phyloP scores from a whole-genome alignment of 306 rosid species.

The Gynostemma pentaphyllum region DNA sequence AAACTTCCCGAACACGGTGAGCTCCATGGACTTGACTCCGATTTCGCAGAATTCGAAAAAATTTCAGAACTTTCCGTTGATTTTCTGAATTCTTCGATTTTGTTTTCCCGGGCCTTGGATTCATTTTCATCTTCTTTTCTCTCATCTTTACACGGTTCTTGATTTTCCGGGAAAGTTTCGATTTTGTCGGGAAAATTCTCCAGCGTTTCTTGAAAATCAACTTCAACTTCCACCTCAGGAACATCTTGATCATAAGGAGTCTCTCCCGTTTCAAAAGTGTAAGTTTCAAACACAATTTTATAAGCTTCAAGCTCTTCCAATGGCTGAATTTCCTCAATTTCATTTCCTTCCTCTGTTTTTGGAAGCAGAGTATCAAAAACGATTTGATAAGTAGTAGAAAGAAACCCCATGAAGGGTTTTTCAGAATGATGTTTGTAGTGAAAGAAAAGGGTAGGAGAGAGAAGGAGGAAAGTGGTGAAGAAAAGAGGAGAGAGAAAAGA shows the following conservation, averaged over 20 bases:
- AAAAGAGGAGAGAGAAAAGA: constrained; percentile 88
- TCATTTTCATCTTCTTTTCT: neutral
- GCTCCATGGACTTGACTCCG: constrained; percentile 9
- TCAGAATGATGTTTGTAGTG: constrained; percentile 12
- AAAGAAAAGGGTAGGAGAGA: neutral
- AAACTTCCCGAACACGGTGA: constrained; percentile 4
- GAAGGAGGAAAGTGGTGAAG: constrained; percentile 68
- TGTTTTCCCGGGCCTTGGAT: neutral
- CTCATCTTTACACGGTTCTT: neutral
- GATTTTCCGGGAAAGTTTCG: neutral
- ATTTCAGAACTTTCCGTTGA: neutral
- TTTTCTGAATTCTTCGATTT: neutral
- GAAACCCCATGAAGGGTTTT: constrained; percentile 24
- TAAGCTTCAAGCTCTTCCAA: constrained; percentile 70
- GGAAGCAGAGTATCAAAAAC: neutral
- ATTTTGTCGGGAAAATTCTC: neutral
- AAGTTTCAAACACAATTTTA: constrained; percentile 63
- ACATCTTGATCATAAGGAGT: constrained; percentile 10
- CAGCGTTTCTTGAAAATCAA: neutral
- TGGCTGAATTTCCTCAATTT: constrained; percentile 21
- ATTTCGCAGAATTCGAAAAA: neutral
- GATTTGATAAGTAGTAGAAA: constrained; percentile 19
- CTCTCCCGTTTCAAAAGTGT: constrained; percentile 31
- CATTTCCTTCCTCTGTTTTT: constrained; percentile 6
- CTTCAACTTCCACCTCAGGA: constrained; percentile 29